A percentile compares a stretch with the other conserved stretches of the same genome.
phyloP scores from a whole-genome alignment of 805 yeast species.

The Lipomyces starkeyi region DNA sequence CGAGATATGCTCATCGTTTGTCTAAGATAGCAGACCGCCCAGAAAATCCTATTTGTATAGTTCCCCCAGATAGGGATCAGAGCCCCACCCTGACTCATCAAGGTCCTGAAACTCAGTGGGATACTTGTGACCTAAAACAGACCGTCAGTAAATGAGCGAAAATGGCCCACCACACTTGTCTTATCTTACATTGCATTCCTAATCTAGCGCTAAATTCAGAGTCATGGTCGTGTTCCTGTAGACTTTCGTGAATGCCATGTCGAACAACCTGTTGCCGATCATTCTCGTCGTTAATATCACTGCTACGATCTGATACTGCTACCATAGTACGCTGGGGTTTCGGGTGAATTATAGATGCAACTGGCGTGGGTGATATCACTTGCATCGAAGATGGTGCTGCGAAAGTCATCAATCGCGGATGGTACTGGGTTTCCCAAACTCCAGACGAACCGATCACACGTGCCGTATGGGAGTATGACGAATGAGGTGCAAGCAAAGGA shows the following conservation, averaged over 20 bases:
- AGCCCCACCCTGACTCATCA: too few relatives aligned
- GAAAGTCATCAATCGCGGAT: background rate
- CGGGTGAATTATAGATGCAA: background rate
- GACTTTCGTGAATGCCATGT: background rate
- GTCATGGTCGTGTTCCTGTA: background rate
- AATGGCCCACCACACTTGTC: too few relatives aligned
- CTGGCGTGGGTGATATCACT: background rate
- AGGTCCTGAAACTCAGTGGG: too few relatives aligned
- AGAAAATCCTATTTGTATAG: background rate
- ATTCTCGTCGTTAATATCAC: background rate
- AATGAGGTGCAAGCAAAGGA: background rate
- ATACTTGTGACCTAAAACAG: too few relatives aligned
- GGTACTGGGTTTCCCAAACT: background rate
- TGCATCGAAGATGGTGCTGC: background rate
- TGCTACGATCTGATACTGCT: background rate
- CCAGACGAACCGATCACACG: background rate
- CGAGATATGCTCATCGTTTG: background rate
- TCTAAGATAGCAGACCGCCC: background rate
- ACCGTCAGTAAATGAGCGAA: too few relatives aligned
- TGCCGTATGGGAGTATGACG: background rate
- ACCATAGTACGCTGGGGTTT: background rate
- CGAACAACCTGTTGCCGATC: background rate
- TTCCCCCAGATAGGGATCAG: background rate
- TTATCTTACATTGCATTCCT: too few relatives aligned
- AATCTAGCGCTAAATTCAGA: too few relatives aligned